Conservation (phyloP, 192 early-diverging fungal genomes). For the Allomyces macrogynus region DNA sequence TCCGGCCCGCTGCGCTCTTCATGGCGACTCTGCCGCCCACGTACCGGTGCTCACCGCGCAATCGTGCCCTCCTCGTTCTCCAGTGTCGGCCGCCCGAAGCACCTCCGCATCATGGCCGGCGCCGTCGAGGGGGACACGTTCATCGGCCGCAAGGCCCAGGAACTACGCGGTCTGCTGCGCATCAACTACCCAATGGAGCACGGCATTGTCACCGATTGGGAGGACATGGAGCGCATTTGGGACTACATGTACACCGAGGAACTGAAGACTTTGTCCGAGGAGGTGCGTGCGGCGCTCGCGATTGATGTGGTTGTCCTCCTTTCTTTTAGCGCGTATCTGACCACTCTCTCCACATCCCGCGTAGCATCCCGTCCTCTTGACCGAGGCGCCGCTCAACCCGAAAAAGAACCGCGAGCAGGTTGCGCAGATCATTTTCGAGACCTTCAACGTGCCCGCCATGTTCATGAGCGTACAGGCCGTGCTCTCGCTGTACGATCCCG, state of each 20-base stretch:
- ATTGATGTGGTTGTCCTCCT: background rate
- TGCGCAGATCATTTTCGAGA: slow-evolving; percentile 96
- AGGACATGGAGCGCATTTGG: slow-evolving; percentile 98
- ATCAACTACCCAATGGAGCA: slow-evolving; percentile 95
- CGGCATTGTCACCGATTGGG: slow-evolving; percentile 93
- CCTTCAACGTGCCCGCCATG: slow-evolving; percentile 94
- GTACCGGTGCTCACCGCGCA: too few relatives aligned
- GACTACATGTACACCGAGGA: slow-evolving; percentile 92
- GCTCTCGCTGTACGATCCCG: slow-evolving; percentile 48
- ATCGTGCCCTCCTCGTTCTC: background rate
- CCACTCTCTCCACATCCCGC: slow-evolving; percentile 6
- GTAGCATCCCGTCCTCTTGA: slow-evolving; percentile 90
- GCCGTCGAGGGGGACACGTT: slow-evolving; percentile 91
- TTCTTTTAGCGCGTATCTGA: slow-evolving; percentile 3
- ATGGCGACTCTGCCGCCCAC: too few relatives aligned
- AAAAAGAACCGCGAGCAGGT: slow-evolving; percentile 76
- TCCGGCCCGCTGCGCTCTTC: too few relatives aligned
- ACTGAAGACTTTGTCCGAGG: slow-evolving; percentile 82
- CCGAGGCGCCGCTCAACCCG: slow-evolving; percentile 92
- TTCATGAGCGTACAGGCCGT: slow-evolving; percentile 96
- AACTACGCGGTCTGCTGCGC: slow-evolving; percentile 77
- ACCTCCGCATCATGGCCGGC: slow-evolving; percentile 89
- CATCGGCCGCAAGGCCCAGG: slow-evolving; percentile 89
- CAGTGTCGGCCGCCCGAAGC: slow-evolving; percentile 89
- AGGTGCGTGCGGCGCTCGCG: slow-evolving; percentile 30